phyloP scores from a whole-genome alignment of 176 grass and related monocot genomes.

The Carex pumila region DNA sequence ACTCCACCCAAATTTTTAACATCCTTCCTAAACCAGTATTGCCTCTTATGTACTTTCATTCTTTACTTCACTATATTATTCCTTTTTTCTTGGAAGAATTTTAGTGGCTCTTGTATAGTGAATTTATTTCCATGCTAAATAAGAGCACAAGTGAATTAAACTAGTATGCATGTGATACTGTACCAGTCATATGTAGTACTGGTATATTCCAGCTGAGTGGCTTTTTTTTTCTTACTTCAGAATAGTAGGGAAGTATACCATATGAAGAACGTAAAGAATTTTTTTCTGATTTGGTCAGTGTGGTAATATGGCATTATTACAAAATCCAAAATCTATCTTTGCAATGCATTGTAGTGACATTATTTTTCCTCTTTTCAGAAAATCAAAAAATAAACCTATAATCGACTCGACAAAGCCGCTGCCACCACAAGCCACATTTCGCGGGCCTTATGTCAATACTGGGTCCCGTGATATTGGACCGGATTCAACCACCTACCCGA shows the following conservation, averaged over 20 bases:
- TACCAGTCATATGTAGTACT: not conserved
- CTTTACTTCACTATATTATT: not conserved
- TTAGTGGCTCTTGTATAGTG: not conserved
- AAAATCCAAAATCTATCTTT: not conserved
- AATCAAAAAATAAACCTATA: constrained; percentile 54
- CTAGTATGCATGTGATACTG: not conserved
- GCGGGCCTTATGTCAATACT: constrained; percentile 84
- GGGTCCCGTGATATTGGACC: constrained; percentile 82
- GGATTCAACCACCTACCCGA: constrained; percentile 53
- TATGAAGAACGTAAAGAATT: not conserved
- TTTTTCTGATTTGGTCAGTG: not conserved
- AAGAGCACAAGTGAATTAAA: not conserved
- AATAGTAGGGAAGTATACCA: not conserved
- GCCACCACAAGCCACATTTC: constrained; percentile 85
- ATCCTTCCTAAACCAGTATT: not conserved
- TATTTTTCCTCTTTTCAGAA: constrained; percentile 25
- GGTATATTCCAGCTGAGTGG: not conserved
- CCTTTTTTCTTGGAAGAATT: not conserved
- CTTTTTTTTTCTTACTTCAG: not conserved
- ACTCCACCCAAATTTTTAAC: too few relatives aligned
- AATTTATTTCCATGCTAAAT: not conserved
- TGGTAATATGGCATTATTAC: not conserved
- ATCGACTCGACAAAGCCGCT: constrained; percentile 73
- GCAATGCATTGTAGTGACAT: not conserved
- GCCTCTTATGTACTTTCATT: not conserved